A percentile compares a stretch with the other conserved stretches of the same genome.
Conservation (phyloP, 495 filamentous ascomycete genomes). For the Tuber borchii region DNA sequence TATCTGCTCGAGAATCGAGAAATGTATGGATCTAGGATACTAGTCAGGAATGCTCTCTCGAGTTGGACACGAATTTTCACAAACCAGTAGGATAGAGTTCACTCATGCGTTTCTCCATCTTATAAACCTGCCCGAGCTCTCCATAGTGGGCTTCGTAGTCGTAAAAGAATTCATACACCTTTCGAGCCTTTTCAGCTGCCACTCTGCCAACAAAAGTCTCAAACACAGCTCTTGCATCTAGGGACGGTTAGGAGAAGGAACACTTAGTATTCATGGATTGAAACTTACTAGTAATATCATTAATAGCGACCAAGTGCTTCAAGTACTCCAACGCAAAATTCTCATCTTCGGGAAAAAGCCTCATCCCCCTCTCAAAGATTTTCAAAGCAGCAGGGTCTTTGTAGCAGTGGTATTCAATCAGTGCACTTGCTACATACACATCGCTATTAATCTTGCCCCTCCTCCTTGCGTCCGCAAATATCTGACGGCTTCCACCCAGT, state of each 20-base stretch:
- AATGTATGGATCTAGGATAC: conserved; percentile 59
- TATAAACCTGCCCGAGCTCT: conserved; percentile 77
- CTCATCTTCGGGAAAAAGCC: conserved; percentile 86
- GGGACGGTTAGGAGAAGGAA: conserved; percentile 21
- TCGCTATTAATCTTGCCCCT: conserved; percentile 82
- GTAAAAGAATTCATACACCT: conserved; percentile 82
- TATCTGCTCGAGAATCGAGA: conserved; percentile 69
- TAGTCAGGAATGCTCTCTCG: conserved; percentile 13
- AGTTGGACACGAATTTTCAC: conserved; percentile 18
- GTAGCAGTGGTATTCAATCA: conserved; percentile 92
- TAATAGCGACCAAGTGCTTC: conserved; percentile 83
- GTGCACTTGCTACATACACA: conserved; percentile 83
- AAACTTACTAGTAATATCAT: conserved; percentile 84
- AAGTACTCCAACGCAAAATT: conserved; percentile 86
- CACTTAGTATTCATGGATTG: neutral
- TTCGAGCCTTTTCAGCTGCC: conserved; percentile 67
- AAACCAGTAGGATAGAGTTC: conserved; percentile 71
- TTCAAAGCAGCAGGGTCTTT: conserved; percentile 83
- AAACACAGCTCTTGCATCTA: conserved; percentile 90
- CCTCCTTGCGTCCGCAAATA: conserved; percentile 80
- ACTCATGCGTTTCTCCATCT: conserved; percentile 84
- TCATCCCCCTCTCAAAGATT: conserved; percentile 90
- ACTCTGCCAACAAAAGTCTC: conserved; percentile 80
- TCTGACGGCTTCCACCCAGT: conserved; percentile 68
- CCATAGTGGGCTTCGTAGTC: conserved; percentile 91